These are phyloP conservation scores for Neurospora africana DNA, from an alignment of 495 filamentous ascomycete genomes.

Conservation along the genomic window DNA sequence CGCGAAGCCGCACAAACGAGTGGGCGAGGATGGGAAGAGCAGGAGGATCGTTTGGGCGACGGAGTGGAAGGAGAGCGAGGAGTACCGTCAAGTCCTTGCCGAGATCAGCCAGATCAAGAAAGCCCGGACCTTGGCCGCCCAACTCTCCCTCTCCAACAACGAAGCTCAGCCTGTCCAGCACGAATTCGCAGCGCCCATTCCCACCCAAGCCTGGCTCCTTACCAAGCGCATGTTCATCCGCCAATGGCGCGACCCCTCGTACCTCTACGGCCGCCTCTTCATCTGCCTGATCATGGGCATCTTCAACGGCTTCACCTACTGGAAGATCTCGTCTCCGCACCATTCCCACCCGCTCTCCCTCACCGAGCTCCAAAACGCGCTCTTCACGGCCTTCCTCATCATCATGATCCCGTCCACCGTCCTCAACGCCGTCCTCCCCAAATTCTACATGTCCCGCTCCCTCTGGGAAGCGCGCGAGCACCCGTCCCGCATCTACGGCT, in stretches of 20 bases:
- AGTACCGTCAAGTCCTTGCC: slow-evolving; percentile 51
- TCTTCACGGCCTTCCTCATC: slow-evolving; percentile 71
- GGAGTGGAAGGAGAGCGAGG: slow-evolving; percentile 62
- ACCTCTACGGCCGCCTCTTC: slow-evolving; percentile 60
- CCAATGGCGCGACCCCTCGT: slow-evolving; percentile 69
- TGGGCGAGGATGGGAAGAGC: slow-evolving; percentile 44
- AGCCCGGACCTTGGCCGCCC: slow-evolving; percentile 10
- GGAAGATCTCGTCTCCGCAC: slow-evolving; percentile 34
- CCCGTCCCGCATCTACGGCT: slow-evolving; percentile 69
- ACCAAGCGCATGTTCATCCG: slow-evolving; percentile 60
- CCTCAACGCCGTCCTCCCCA: slow-evolving; percentile 67
- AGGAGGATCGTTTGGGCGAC: slow-evolving; percentile 65
- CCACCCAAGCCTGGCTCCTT: slow-evolving; percentile 35
- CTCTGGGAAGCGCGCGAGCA: slow-evolving; percentile 70
- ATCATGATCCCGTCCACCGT: slow-evolving; percentile 62
- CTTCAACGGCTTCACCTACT: slow-evolving; percentile 88
- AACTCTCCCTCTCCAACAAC: slow-evolving; percentile 32
- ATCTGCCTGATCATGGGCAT: slow-evolving; percentile 42
- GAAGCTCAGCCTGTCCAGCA: slow-evolving; percentile 1
- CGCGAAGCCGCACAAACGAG: slow-evolving; percentile 53
- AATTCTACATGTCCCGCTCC: slow-evolving; percentile 67
- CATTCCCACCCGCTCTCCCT: slow-evolving; percentile 14
- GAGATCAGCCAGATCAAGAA: slow-evolving; percentile 61
- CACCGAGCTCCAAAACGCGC: slow-evolving; percentile 65
- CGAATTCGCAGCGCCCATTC: slow-evolving; percentile 28